Evolutionary conservation across 345 rosid genomes (phyloP), one percentile per base, ranked within the genome.

Genomic region (Pistacia vera): DNA sequence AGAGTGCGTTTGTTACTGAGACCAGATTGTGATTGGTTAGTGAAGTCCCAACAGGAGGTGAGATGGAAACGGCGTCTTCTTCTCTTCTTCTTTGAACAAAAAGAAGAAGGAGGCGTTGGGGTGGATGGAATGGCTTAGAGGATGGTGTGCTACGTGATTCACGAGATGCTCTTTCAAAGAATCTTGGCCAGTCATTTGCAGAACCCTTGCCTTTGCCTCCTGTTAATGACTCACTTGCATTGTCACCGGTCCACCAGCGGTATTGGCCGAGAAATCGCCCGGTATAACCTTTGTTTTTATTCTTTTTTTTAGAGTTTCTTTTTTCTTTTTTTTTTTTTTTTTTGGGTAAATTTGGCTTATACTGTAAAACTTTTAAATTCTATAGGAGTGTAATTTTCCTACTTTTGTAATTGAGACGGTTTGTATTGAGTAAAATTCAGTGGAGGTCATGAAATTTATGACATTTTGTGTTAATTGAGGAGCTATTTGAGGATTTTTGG

Each of bases 171-270:
- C 13, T 90, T 96, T 77, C 98, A 93, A 88, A 90, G 98, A 76
- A 92, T 96, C 74, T 77, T 82, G 60, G 97, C 97, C 2, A 89
- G 95, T 81, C 95, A 92, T 81, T 84, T 96, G 80, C 80, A 84
- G 66, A 89, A 88, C 99, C 98, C 69, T 79, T 96, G 66, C 89
- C 97, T 49, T 79, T 93, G 75, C 99, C 98, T 77, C 93, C 97
- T 12, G 68, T 90, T 71, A 83, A 88, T 76, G 88, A 88, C 88
- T 92, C 81, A 91, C 97, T 59, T 92, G 90, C 86, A 81, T 96
- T 77, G 95, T 96, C 73, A 96, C 99, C 58, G 99, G 99, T 92
- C 97, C 81, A 93, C 99, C 71, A 96, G 97, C 72, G 99, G 98
- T 88, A 96, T 96, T 85, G 99, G 98, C 85, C 87, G 81, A 46